A percentile compares a stretch with the other conserved stretches of the same genome.
Evolutionary conservation across 345 rosid species (phyloP).

Genomic region (Salix caprea): DNA sequence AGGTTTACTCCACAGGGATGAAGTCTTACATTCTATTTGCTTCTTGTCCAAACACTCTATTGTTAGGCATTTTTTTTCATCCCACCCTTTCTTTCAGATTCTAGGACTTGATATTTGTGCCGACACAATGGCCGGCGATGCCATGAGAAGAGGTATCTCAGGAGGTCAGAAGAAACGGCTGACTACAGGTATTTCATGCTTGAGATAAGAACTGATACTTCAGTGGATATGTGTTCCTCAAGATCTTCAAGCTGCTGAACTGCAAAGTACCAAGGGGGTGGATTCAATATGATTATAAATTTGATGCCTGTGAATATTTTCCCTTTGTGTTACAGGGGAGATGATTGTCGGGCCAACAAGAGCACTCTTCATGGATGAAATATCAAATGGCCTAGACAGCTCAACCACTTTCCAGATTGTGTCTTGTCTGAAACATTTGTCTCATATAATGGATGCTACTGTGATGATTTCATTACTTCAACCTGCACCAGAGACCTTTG

Average conservation of each 20-base stretch:
- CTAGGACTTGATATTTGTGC: slow-evolving; percentile 41
- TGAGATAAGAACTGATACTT: no score
- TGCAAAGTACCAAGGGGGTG: no score
- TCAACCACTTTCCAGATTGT: slow-evolving; percentile 62
- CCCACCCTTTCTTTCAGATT: slow-evolving; percentile 23
- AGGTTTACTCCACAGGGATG: neutral
- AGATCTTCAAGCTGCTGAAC: no score
- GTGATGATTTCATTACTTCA: slow-evolving; percentile 59
- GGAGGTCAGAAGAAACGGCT: slow-evolving; percentile 44
- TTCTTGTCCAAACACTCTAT: neutral
- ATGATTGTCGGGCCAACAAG: slow-evolving; percentile 64
- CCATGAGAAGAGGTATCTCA: slow-evolving; percentile 40
- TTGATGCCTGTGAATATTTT: no score
- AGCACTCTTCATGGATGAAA: slow-evolving; percentile 69
- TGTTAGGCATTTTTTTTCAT: neutral
- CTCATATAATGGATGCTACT: slow-evolving; percentile 53
- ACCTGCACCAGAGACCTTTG: slow-evolving; percentile 60
- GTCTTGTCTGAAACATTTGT: slow-evolving; percentile 53
- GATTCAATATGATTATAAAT: no score
- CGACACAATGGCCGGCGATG: slow-evolving; percentile 35
- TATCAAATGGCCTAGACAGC: slow-evolving; percentile 64
- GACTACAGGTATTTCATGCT: slow-evolving; percentile 26
- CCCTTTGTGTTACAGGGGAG: slow-evolving; percentile 40
- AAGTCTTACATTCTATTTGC: no score
- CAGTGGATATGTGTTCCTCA: no score